Evolutionary conservation across 768 basidiomycete genomes (phyloP).

Genomic region (Leccinum subgranulosum): DNA sequence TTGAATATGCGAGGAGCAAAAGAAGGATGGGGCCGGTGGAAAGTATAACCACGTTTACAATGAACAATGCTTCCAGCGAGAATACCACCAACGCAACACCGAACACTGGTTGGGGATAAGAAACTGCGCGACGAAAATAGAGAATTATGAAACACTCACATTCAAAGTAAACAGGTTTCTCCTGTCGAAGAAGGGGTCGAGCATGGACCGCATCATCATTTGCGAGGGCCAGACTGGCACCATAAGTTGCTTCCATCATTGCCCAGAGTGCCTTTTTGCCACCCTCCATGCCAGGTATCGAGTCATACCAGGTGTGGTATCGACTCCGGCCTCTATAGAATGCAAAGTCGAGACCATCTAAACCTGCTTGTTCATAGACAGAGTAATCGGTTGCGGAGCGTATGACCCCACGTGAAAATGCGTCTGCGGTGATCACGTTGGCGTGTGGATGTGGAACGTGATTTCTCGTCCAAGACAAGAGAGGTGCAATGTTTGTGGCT

Average conservation of each 20-base stretch:
- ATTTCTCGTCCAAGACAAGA: conserved; percentile 46
- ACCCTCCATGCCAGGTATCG: conserved; percentile 55
- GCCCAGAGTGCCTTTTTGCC: conserved; percentile 64
- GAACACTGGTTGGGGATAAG: conserved; percentile 52
- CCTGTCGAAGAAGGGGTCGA: conserved; percentile 21
- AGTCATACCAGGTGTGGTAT: conserved; percentile 77
- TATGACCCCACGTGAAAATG: conserved; percentile 61
- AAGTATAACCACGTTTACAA: conserved; percentile 57
- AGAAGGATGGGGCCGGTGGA: conserved; percentile 60
- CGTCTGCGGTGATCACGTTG: conserved; percentile 66
- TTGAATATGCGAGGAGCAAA: conserved; percentile 40
- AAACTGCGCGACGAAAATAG: not conserved
- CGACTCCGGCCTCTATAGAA: conserved; percentile 72
- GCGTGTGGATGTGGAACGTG: conserved; percentile 67
- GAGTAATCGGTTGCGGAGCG: conserved; percentile 73
- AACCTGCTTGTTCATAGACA: conserved; percentile 54
- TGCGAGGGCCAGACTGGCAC: conserved; percentile 53
- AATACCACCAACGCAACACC: conserved; percentile 53
- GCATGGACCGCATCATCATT: conserved; percentile 36
- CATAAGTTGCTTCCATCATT: conserved; percentile 68
- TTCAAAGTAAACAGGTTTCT: conserved; percentile 65
- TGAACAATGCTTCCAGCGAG: conserved; percentile 46
- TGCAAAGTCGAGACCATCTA: conserved; percentile 75
- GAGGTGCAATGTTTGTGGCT: conserved; percentile 54
- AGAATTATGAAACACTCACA: conserved; percentile 39